Percentiles rank a stretch among this genome's conserved stretches.
Conservation (phyloP, 2,329 filamentous ascomycete species). For the Clonostachys byssicola region DNA sequence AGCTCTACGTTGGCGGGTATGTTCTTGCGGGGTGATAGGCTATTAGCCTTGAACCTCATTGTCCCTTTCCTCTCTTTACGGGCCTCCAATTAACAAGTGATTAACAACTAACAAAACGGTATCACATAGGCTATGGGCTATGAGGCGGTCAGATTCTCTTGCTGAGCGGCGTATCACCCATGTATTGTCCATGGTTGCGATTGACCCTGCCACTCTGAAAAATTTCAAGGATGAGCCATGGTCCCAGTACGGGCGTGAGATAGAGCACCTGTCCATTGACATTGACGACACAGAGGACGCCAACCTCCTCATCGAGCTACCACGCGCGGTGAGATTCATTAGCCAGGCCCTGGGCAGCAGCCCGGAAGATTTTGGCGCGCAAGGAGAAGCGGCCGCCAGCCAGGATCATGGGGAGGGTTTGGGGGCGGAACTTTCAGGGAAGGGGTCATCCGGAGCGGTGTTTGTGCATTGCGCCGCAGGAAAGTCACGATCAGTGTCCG, state of each 20-base stretch:
- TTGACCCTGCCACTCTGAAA: slow-evolving; percentile 31
- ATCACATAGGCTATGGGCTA: slow-evolving; percentile 68
- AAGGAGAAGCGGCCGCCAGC: neutral
- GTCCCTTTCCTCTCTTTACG: no score
- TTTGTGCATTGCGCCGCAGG: slow-evolving; percentile 83
- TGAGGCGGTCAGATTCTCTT: slow-evolving; percentile 69
- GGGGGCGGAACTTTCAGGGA: slow-evolving; percentile 20
- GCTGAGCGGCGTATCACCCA: slow-evolving; percentile 77
- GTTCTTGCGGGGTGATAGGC: slow-evolving; percentile 5
- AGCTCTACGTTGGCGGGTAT: slow-evolving; percentile 34
- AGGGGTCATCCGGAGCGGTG: slow-evolving; percentile 43
- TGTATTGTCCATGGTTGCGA: slow-evolving; percentile 76
- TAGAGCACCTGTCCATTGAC: slow-evolving; percentile 73
- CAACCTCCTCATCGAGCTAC: slow-evolving; percentile 78
- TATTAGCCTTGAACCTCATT: no score
- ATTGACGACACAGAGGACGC: slow-evolving; percentile 90
- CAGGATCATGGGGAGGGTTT: slow-evolving; percentile 8
- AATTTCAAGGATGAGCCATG: slow-evolving; percentile 44
- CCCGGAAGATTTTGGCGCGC: neutral
- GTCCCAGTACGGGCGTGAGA: slow-evolving; percentile 49
- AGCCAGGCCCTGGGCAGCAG: slow-evolving; percentile 56
- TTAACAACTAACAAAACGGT: neutral
- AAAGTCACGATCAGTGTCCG: slow-evolving; percentile 85
- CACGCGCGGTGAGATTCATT: slow-evolving; percentile 78
- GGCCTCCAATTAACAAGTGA: no score